Evolutionary conservation across 1,284 basidiomycete species (phyloP).

Genomic region (Cryptococcus sp.): DNA sequence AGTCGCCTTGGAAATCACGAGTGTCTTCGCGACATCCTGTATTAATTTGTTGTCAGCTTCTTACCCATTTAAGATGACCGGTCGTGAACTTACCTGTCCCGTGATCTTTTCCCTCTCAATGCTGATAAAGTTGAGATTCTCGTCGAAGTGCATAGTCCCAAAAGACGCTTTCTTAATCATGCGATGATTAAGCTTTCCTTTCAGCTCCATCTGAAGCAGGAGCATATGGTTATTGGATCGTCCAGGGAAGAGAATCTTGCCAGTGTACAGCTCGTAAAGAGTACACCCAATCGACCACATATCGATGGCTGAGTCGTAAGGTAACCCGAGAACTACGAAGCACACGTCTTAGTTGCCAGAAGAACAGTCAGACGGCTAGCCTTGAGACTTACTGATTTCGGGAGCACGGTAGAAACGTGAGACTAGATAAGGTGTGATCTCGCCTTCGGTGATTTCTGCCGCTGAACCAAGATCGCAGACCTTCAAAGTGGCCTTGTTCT

Average conservation of each 20-base stretch:
- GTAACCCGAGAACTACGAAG: slow-evolving; percentile 83
- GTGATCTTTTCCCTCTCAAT: slow-evolving; percentile 81
- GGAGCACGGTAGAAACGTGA: slow-evolving; percentile 98
- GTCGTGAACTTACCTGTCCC: slow-evolving; percentile 65
- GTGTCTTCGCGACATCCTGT: slow-evolving; percentile 76
- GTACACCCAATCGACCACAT: slow-evolving; percentile 98
- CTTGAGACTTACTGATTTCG: slow-evolving; percentile 80
- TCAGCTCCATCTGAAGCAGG: slow-evolving; percentile 93
- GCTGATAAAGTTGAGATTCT: slow-evolving; percentile 64
- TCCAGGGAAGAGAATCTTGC: slow-evolving; percentile 97
- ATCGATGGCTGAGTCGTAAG: slow-evolving; percentile 91
- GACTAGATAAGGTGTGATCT: slow-evolving; percentile 97
- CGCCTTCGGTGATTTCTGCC: slow-evolving; percentile 81
- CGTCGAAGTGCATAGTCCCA: slow-evolving; percentile 90
- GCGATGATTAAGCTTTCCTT: slow-evolving; percentile 89
- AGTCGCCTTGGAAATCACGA: slow-evolving; percentile 79
- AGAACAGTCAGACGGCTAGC: background rate
- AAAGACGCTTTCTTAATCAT: slow-evolving; percentile 94
- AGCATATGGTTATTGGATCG: slow-evolving; percentile 98
- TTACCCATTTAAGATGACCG: slow-evolving; percentile 4
- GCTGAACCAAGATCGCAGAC: slow-evolving; percentile 96
- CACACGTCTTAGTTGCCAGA: background rate
- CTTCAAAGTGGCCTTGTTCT: slow-evolving; percentile 90
- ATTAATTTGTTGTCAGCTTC: background rate
- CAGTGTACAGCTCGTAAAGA: slow-evolving; percentile 95